Evolutionary conservation across 805 yeast species (phyloP).

Genomic region (Komagataella kurtzmanii): DNA sequence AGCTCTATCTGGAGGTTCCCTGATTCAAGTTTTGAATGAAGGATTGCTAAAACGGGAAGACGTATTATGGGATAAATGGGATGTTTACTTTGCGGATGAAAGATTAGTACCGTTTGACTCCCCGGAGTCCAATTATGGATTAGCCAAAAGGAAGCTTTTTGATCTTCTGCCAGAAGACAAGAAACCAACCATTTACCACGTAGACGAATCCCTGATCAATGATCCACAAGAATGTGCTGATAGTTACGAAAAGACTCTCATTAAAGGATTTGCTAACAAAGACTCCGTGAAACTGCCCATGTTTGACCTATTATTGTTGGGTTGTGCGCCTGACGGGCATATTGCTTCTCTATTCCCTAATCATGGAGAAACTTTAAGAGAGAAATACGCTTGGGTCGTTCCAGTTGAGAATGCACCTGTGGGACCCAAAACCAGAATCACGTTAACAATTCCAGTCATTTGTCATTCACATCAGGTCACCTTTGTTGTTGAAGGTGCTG

Average conservation of each 20-base stretch:
- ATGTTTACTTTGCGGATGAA: constrained; percentile 92
- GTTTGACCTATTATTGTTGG: constrained; percentile 82
- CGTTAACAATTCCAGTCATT: constrained; percentile 87
- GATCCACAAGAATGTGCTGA: constrained; percentile 94
- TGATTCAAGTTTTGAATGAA: constrained; percentile 74
- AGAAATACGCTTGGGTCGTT: constrained; percentile 87
- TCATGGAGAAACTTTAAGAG: constrained; percentile 69
- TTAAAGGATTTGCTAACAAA: constrained; percentile 87
- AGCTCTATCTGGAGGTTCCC: constrained; percentile 88
- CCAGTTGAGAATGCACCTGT: constrained; percentile 87
- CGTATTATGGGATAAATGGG: constrained; percentile 90
- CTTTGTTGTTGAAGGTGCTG: constrained; percentile 92
- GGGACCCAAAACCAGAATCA: constrained; percentile 77
- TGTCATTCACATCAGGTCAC: constrained; percentile 88
- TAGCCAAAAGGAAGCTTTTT: constrained; percentile 68
- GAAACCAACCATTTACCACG: constrained; percentile 68
- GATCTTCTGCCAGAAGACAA: constrained; percentile 44
- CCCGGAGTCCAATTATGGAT: constrained; percentile 81
- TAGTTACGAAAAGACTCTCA: constrained; percentile 72
- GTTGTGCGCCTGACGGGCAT: constrained; percentile 99
- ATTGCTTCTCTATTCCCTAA: constrained; percentile 93
- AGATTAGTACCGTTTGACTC: constrained; percentile 81
- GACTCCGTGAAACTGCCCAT: constrained; percentile 92
- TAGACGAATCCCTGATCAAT: constrained; percentile 59
- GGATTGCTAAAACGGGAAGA: constrained; percentile 62